Percentiles rank a stretch among this genome's conserved stretches.
phyloP scores from a whole-genome alignment of 106 monocot species.

The Narthecium ossifragum region DNA sequence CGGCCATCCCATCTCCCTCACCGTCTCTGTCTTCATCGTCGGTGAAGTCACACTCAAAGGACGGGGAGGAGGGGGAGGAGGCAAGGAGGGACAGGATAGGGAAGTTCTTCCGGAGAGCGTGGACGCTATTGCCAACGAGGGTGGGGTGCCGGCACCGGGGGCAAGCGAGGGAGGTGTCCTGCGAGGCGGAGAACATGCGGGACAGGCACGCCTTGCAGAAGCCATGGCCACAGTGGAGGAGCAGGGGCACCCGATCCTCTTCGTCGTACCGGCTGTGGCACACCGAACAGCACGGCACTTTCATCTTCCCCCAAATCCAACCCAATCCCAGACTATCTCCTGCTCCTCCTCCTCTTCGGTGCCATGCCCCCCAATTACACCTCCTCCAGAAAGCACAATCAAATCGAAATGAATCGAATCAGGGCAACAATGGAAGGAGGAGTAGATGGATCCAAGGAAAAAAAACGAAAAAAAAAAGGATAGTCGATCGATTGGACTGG shows the following conservation, averaged over 20 bases:
- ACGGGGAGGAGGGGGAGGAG: slow-evolving; percentile 61
- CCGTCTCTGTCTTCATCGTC: slow-evolving; percentile 49
- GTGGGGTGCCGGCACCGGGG: slow-evolving; percentile 94
- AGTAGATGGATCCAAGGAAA: not conserved
- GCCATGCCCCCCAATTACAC: no score
- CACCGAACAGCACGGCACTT: slow-evolving; percentile 91
- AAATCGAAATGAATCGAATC: not conserved
- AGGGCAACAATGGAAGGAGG: not conserved
- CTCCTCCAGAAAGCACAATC: no score
- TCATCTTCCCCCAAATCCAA: slow-evolving; percentile 27
- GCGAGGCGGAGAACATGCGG: slow-evolving; percentile 71
- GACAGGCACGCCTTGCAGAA: slow-evolving; percentile 85
- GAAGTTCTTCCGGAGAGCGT: slow-evolving; percentile 91
- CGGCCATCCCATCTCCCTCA: slow-evolving; percentile 7
- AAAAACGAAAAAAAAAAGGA: not conserved
- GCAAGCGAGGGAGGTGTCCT: slow-evolving; percentile 63
- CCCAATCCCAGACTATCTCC: not conserved
- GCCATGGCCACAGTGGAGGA: slow-evolving; percentile 93
- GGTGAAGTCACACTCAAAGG: slow-evolving; percentile 46
- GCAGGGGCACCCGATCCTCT: slow-evolving; percentile 67
- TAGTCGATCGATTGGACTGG: not conserved
- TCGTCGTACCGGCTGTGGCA: slow-evolving; percentile 92
- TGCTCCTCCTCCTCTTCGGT: slow-evolving; percentile 5
- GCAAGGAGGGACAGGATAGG: slow-evolving; percentile 74
- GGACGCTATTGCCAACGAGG: slow-evolving; percentile 82